phyloP scores from a whole-genome alignment of 345 rosid species.

The Garcia nutans region DNA sequence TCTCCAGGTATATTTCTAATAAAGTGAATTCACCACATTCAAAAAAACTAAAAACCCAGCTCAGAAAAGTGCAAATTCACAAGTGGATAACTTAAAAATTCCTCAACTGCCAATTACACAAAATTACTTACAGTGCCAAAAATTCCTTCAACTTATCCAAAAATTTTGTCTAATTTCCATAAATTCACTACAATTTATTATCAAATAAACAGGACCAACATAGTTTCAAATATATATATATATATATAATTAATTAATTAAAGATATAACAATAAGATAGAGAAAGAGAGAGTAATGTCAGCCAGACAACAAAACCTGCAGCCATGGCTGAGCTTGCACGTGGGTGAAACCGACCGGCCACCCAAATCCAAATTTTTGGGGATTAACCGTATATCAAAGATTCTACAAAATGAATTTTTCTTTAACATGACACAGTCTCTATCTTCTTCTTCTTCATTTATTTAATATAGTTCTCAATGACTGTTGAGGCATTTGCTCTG shows the following conservation, averaged over 20 bases:
- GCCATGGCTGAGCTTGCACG: not conserved
- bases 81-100: not conserved
- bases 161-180: not conserved
- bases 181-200: not conserved
- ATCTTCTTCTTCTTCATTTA: too few relatives aligned
- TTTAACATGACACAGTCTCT: too few relatives aligned
- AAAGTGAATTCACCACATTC: slow-evolving; percentile 3
- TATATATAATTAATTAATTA: not conserved
- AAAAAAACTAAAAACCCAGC: slow-evolving; percentile 7
- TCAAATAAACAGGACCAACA: not conserved
- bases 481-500: too few relatives aligned
- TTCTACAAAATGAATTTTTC: not conserved
- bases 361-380: not conserved
- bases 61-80: not conserved
- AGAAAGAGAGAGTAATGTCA: not conserved
- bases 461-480: too few relatives aligned
- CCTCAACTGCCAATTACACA: not conserved
- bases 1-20: not conserved
- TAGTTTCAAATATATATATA: not conserved
- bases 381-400: not conserved
- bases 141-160: not conserved
- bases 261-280: not conserved
- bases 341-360: not conserved
- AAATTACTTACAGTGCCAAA: not conserved
- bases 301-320: not conserved